Conservation (phyloP, 768 basidiomycete genomes). For the Suillus fuscotomentosus region DNA sequence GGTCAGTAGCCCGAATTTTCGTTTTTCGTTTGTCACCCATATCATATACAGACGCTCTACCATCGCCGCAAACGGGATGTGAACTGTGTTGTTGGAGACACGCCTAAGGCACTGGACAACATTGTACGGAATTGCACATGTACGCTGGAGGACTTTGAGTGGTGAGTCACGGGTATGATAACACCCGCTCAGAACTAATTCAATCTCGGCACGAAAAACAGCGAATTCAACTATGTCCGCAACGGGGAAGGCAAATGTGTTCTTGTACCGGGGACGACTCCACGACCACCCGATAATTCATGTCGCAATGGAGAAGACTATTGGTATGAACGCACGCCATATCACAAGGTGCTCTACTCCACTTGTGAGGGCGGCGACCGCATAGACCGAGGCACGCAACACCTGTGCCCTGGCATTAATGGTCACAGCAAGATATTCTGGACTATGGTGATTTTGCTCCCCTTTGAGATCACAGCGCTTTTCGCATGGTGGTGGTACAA, state of each 20-base stretch:
- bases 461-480: slow-evolving; percentile 73
- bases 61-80: slow-evolving; percentile 37
- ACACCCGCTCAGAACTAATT: background rate
- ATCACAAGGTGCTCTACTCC: slow-evolving; percentile 89
- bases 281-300: slow-evolving; percentile 60
- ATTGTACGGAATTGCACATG: slow-evolving; percentile 77
- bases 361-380: slow-evolving; percentile 77
- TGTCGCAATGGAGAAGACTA: slow-evolving; percentile 65
- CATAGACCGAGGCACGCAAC: slow-evolving; percentile 71
- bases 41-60: slow-evolving; percentile 66
- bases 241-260: slow-evolving; percentile 74
- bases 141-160: slow-evolving; percentile 82
- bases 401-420: slow-evolving; percentile 79
- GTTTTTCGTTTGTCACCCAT: background rate
- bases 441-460: slow-evolving; percentile 72
- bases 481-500: slow-evolving; percentile 82
- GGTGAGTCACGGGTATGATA: slow-evolving; percentile 47
- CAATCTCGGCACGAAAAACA: slow-evolving; percentile 28
- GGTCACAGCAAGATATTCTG: slow-evolving; percentile 82
- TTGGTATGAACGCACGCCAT: slow-evolving; percentile 94
- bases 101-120: slow-evolving; percentile 49
- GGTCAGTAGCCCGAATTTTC: background rate
- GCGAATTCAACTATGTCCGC: slow-evolving; percentile 90
- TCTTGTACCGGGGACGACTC: slow-evolving; percentile 63
- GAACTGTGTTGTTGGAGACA: slow-evolving; percentile 83